phyloP scores from a whole-genome alignment of 148 eudicot genomes.

The Rhododendron griersonianum region DNA sequence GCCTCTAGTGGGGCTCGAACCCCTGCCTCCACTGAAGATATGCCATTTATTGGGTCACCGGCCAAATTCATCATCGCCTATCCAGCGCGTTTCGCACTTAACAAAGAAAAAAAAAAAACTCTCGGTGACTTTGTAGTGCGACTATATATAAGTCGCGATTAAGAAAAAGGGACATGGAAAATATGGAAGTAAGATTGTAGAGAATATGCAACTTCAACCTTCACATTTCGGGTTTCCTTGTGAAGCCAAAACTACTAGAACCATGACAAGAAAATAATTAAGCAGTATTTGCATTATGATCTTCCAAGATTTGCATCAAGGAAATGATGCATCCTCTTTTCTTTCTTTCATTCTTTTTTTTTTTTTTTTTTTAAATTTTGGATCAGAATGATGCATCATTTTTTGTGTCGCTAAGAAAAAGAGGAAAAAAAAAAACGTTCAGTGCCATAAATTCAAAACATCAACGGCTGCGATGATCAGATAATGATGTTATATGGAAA shows the following conservation, averaged over 20 bases:
- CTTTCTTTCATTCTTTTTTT: neutral
- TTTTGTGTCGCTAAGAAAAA: neutral
- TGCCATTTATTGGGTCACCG: neutral
- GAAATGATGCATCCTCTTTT: neutral
- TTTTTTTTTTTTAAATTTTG: neutral
- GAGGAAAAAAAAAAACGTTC: too few species aligned
- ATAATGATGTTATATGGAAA: too few species aligned
- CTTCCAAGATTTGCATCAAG: conserved; percentile 6
- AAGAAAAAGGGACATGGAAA: too few species aligned
- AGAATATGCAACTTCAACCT: neutral
- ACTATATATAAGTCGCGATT: neutral
- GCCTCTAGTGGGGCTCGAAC: too few species aligned
- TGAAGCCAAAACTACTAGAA: neutral
- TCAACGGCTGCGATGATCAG: too few species aligned
- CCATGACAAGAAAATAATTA: too few species aligned
- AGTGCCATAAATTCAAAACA: too few species aligned
- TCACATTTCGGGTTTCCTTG: neutral
- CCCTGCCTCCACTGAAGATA: too few species aligned
- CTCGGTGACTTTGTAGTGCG: neutral
- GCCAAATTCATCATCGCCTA: neutral
- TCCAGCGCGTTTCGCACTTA: neutral
- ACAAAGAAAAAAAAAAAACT: too few species aligned
- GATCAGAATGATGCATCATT: too few species aligned
- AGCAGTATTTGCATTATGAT: neutral
- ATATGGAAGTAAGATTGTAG: neutral